Evolutionary conservation across 768 basidiomycete genomes (phyloP), one percentile per base, ranked within the genome.

Genomic region (Xerocomus brunneocitrinus): DNA sequence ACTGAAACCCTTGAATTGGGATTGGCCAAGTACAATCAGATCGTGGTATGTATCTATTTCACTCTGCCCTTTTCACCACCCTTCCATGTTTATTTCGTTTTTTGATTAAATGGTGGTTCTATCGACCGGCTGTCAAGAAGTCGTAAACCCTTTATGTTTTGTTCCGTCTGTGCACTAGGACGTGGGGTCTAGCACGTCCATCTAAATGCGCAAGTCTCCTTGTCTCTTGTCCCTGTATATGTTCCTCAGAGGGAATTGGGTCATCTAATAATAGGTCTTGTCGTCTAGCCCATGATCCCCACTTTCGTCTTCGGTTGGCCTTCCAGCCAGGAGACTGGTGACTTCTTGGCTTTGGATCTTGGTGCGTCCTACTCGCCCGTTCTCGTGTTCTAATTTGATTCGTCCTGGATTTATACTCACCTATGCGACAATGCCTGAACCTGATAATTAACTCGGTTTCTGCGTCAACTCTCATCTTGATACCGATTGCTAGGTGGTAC

Each of bases 261-360:
- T 8, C 8, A 27, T 51, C 58, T 69, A 44, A 59, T 50, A 43
- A 19, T 34, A 19, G 31, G 22, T 57, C 51, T 53, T 47, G 16
- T 46, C 45, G 3, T 56, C 27, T 54, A 93, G 91, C 90, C 90
- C 16, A 92, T 94, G 97, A 91, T 98, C 49, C 97, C 97, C 4
- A 95, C 97, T 0, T 99, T 77, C 69, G 97, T 98, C 46, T 98
- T 98, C 62, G 89, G 88, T 27, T 98, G 92, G 88, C 97, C 97
- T 6, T 82, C 85, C 9, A 92, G 95, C 4, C 71, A 88, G 54
- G 97, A 99, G 74, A 78, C 75, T 12, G 95, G 97, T 10, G 87
- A 94, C 50, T 97, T 78, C 70, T 84, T 98, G 35, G 93, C 97
- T 8, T 74, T 99, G 31, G 90, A 93, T 70, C 85, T 93, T 34